These are phyloP conservation scores for Herpotrichia juniperi DNA, from an alignment of 2,329 filamentous ascomycete genomes.

Conservation along the genomic window DNA sequence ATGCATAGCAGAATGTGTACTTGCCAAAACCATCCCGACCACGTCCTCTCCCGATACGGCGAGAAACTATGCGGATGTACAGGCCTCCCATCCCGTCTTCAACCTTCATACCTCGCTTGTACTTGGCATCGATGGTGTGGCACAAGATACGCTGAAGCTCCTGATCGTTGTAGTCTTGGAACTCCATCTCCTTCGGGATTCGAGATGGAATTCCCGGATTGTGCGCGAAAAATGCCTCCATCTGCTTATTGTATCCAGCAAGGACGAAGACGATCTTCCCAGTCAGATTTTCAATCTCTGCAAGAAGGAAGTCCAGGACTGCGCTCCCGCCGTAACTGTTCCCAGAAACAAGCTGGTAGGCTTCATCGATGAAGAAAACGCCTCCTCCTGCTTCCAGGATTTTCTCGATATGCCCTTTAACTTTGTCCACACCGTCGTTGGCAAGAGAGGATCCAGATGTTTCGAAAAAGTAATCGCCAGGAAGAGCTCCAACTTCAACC, in stretches of 20 bases:
- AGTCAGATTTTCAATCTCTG: conserved; percentile 73
- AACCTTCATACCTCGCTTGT: conserved; percentile 60
- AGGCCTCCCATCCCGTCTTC: conserved; percentile 66
- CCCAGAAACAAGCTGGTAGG: conserved; percentile 72
- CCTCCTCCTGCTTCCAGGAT: conserved; percentile 68
- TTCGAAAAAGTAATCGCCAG: conserved; percentile 67
- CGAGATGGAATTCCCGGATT: conserved; percentile 74
- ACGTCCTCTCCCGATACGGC: conserved; percentile 66
- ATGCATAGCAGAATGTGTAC: too few species aligned
- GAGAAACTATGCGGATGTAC: conserved; percentile 67
- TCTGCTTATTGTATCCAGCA: conserved; percentile 74
- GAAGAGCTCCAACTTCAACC: conserved; percentile 64
- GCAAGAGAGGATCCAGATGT: conserved; percentile 72
- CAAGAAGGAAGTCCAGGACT: conserved; percentile 73
- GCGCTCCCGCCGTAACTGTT: conserved; percentile 63
- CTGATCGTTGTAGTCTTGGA: conserved; percentile 70
- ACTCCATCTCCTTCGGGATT: conserved; percentile 69
- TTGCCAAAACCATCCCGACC: conserved; percentile 70
- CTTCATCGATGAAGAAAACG: conserved; percentile 78
- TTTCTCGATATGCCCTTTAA: conserved; percentile 62
- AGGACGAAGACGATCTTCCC: conserved; percentile 75
- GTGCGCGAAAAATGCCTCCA: conserved; percentile 78
- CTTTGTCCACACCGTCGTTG: conserved; percentile 64
- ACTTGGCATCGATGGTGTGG: conserved; percentile 61
- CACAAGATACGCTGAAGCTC: conserved; percentile 69